Evolutionary conservation across 495 filamentous ascomycete genomes (phyloP), one percentile per base, ranked within the genome.

Genomic region (Lichenothelia convexa): DNA sequence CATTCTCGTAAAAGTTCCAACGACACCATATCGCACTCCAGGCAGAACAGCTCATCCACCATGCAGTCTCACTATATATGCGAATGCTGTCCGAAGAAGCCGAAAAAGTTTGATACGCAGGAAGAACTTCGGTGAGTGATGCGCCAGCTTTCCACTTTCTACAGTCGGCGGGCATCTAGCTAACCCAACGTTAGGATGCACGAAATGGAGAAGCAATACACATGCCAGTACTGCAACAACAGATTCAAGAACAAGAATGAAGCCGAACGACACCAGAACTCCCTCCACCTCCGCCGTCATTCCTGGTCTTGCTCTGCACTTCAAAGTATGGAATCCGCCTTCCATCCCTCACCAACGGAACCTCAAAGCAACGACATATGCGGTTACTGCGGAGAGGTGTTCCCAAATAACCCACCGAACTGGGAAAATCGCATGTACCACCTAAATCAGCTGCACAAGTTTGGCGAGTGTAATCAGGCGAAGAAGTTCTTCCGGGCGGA

Each of bases 191-290:
- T 18, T 30, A 81, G 76, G 23, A 44, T 65, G n/a, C 89, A 97
- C 49, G 79, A 86, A 47, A 74, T 79, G 45, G 89, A 97, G 51
- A 97, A 95, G 54, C 91, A 97, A 55, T 95, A 95, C 56, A 73
- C 73, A 36, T 97, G 89, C 53, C 65, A 71, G 13, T 95, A 78
- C 56, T 97, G 89, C 54, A 74, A 75, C 29, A 95, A 95, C 54
- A 71, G 86, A 16, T 97, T 97, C 66, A 97, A 97, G 57, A 97
- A 97, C 62, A 97, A 97, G 57, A 97, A 97, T 44, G 89, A 97
- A 61, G 89, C 89, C 4, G 89, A 97, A 55, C 73, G 89, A 13
- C 89, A 97, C 53, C 89, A 94, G 51, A 97, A 95, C 43, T 93
- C 84, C 1, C 74, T 97, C 12, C 89, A 97, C 55, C 71, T 95